Conservation (phyloP, 176 grass and related monocot species). For the Dactylis glomerata region DNA sequence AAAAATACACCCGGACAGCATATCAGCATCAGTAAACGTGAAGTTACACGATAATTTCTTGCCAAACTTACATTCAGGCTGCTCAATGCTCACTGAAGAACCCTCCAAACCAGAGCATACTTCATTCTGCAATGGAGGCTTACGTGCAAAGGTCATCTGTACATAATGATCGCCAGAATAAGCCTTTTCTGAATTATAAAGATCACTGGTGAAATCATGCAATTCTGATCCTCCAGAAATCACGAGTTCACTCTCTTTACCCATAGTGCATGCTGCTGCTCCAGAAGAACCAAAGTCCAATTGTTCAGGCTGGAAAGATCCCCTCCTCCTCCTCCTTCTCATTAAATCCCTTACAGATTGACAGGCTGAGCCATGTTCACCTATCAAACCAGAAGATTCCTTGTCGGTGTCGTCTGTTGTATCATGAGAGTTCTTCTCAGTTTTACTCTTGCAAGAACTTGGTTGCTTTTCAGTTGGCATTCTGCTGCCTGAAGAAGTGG, state of each 20-base stretch:
- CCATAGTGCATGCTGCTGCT: not conserved
- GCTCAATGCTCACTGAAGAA: constrained; percentile 21
- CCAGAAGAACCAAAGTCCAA: constrained; percentile 55
- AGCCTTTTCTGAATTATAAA: constrained; percentile 27
- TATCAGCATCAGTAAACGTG: not conserved
- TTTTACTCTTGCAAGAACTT: constrained; percentile 29
- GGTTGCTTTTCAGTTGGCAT: constrained; percentile 7
- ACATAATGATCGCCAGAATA: constrained; percentile 33
- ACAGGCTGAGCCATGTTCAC: constrained; percentile 26
- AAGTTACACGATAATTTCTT: constrained; percentile 2
- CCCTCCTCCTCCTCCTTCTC: constrained; percentile 46
- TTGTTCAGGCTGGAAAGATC: constrained; percentile 50
- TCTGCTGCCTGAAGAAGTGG: constrained; percentile 32
- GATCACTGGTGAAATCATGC: constrained; percentile 14
- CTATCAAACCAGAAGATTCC: constrained; percentile 41
- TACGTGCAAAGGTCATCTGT: constrained; percentile 52
- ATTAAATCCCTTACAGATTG: constrained; percentile 89
- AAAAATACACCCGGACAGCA: not conserved
- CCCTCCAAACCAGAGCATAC: constrained; percentile 41
- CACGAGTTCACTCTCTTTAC: constrained; percentile 20
- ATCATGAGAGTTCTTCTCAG: constrained; percentile 32
- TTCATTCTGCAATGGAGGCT: constrained; percentile 60
- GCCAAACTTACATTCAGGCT: constrained; percentile 23
- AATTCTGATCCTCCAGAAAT: constrained; percentile 17
- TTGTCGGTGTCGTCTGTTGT: constrained; percentile 12